A percentile compares a stretch with the other conserved stretches of the same genome.
Evolutionary conservation across 2,329 filamentous ascomycete species (phyloP).

Genomic region (Nigrospora osmanthi): DNA sequence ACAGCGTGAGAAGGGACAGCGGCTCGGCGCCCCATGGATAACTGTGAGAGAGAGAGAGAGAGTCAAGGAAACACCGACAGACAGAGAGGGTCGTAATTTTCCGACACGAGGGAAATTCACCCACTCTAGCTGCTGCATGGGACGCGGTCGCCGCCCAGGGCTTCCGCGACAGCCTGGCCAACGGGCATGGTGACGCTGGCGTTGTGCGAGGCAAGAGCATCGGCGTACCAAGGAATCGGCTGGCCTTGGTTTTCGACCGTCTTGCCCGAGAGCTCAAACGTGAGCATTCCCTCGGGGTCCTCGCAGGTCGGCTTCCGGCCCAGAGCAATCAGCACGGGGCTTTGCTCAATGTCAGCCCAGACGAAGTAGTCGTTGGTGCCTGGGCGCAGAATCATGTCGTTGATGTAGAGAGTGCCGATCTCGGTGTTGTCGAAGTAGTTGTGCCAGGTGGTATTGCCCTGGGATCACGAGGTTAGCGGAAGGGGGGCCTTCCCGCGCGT

Average conservation of each 20-base stretch:
- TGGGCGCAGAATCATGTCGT: constrained; percentile 45
- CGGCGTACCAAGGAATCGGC: constrained; percentile 46
- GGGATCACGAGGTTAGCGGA: neutral
- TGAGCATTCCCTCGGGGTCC: constrained; percentile 35
- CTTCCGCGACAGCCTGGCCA: constrained; percentile 30
- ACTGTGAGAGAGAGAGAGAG: too few species aligned
- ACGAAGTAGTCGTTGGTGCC: constrained; percentile 50
- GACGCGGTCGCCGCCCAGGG: constrained; percentile 2
- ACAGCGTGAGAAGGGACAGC: too few species aligned
- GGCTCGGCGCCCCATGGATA: too few species aligned
- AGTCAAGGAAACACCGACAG: too few species aligned
- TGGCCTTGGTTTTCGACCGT: constrained; percentile 43
- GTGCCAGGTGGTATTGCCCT: constrained; percentile 57
- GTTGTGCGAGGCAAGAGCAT: constrained; percentile 43
- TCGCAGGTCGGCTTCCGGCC: constrained; percentile 40
- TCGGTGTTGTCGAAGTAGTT: constrained; percentile 42
- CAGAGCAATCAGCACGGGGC: constrained; percentile 36
- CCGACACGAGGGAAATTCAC: too few species aligned
- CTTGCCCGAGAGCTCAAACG: constrained; percentile 46
- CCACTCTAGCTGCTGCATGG: too few species aligned
- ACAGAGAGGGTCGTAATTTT: too few species aligned
- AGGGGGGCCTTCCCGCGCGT: neutral
- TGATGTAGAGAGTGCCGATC: constrained; percentile 49
- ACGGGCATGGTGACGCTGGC: constrained; percentile 46
- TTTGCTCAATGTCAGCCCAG: constrained; percentile 44